phyloP scores from a whole-genome alignment of 169 alveolate species.

The Eimeria necatrix region DNA sequence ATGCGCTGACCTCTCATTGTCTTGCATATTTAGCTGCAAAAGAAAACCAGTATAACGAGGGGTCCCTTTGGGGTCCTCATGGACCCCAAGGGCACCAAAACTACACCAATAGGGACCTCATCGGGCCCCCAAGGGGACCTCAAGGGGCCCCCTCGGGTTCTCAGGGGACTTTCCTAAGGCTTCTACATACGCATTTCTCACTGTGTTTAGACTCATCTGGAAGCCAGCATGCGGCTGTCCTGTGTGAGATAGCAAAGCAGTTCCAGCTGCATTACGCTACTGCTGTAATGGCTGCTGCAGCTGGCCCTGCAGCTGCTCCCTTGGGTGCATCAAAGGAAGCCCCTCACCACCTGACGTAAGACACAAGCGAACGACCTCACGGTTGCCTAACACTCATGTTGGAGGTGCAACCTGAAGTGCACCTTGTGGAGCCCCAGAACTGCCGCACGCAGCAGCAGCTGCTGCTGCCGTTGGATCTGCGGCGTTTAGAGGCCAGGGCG shows the following conservation, averaged over 20 bases:
- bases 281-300: not conserved
- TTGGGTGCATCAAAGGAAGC: no score
- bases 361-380: not conserved
- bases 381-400: not conserved
- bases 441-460: conserved; percentile 40
- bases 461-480: conserved; percentile 41
- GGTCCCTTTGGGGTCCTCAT: conserved; percentile 5
- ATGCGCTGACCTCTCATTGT: no score
- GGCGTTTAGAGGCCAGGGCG: conserved; percentile 1
- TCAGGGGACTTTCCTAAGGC: not conserved
- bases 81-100: not conserved
- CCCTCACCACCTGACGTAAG: no score
- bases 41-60: not conserved
- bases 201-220: no score
- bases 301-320: no score
- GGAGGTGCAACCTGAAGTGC: conserved; percentile 4
- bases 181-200: no score
- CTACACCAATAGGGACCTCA: not conserved
- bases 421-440: not conserved
- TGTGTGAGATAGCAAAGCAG: not conserved
- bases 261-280: not conserved
- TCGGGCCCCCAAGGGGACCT: not conserved
- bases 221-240: not conserved
- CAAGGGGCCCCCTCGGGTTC: not conserved
- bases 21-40: no score